These are phyloP conservation scores for Taphrina sp. DNA, from an alignment of 1,139 yeast genomes.

Conservation along the genomic window DNA sequence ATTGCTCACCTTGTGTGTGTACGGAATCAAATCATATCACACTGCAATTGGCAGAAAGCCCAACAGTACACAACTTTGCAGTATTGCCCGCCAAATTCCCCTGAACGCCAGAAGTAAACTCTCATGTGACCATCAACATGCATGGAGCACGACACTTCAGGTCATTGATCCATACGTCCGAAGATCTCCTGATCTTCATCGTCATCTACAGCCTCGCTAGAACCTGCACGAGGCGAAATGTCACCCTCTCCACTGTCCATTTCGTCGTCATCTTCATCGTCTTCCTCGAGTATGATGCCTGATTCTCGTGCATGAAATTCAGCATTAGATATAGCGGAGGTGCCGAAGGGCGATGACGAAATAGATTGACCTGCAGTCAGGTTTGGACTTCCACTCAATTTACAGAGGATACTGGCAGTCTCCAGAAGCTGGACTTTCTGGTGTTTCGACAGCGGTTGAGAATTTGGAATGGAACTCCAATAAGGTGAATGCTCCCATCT, in stretches of 20 bases:
- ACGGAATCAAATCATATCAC: no score
- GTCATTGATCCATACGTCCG: conserved; percentile 26
- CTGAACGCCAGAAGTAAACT: no score
- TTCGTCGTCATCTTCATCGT: conserved; percentile 27
- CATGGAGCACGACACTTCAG: neutral
- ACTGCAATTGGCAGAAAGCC: no score
- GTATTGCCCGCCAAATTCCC: no score
- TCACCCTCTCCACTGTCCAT: conserved; percentile 23
- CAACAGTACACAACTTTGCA: no score
- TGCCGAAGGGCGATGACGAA: conserved; percentile 30
- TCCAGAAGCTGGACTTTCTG: conserved; percentile 31
- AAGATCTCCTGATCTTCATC: conserved; percentile 30
- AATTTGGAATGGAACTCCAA: conserved; percentile 23
- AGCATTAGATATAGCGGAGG: conserved; percentile 16
- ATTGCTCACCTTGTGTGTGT: no score
- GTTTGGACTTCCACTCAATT: conserved; percentile 22
- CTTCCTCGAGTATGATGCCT: conserved; percentile 30
- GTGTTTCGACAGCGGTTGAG: conserved; percentile 28
- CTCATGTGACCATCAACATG: no score
- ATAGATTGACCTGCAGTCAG: conserved; percentile 18
- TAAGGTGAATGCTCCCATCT: conserved; percentile 32
- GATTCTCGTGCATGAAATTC: conserved; percentile 8
- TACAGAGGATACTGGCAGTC: conserved; percentile 28
- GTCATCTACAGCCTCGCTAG: conserved; percentile 22
- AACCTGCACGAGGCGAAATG: conserved; percentile 9